A percentile compares a stretch with the other conserved stretches of the same genome.
These are phyloP conservation scores for Thecamonas trahens DNA, from an alignment of 78 protist genomes.

Conservation along the genomic window DNA sequence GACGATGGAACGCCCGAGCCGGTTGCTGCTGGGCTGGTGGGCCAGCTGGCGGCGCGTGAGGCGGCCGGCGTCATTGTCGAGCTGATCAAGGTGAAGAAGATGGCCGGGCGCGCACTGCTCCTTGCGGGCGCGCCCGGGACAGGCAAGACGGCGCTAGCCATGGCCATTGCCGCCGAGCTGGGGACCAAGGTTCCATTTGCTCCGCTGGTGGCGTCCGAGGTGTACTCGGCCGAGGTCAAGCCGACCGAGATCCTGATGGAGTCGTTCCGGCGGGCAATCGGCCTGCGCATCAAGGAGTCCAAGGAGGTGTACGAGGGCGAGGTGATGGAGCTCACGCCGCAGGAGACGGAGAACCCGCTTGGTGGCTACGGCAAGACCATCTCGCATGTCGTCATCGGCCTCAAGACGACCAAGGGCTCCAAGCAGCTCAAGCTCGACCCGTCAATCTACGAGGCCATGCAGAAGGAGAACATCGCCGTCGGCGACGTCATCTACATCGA, in stretches of 20 bases:
- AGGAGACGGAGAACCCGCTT: slow-evolving; percentile 90
- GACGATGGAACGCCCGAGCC: slow-evolving; percentile 72
- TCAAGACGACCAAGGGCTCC: slow-evolving; percentile 63
- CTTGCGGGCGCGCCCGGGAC: slow-evolving; percentile 99
- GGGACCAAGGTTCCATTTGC: slow-evolving; percentile 99
- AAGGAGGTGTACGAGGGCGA: slow-evolving; percentile 99
- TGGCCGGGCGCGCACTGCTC: slow-evolving; percentile 99
- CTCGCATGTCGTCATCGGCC: slow-evolving; percentile 85
- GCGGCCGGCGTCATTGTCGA: slow-evolving; percentile 97
- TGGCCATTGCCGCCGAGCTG: slow-evolving; percentile 93
- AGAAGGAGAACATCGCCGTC: slow-evolving; percentile 90
- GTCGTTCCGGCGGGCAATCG: slow-evolving; percentile 98
- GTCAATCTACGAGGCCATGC: slow-evolving; percentile 90
- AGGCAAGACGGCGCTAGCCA: slow-evolving; percentile 95
- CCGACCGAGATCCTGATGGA: slow-evolving; percentile 97
- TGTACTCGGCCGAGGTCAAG: slow-evolving; percentile 84
- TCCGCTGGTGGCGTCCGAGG: slow-evolving; percentile 98
- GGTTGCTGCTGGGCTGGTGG: slow-evolving; percentile 92
- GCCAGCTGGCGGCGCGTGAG: slow-evolving; percentile 96
- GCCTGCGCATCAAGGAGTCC: slow-evolving; percentile 95
- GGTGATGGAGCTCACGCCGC: slow-evolving; percentile 95
- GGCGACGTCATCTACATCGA: slow-evolving; percentile 99
- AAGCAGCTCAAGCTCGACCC: slow-evolving; percentile 92
- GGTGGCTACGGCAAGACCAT: slow-evolving; percentile 96
- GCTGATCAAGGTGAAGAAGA: slow-evolving; percentile 90